Conservation (phyloP, 208 protist genomes). For the Wallacemonas collosoma region DNA sequence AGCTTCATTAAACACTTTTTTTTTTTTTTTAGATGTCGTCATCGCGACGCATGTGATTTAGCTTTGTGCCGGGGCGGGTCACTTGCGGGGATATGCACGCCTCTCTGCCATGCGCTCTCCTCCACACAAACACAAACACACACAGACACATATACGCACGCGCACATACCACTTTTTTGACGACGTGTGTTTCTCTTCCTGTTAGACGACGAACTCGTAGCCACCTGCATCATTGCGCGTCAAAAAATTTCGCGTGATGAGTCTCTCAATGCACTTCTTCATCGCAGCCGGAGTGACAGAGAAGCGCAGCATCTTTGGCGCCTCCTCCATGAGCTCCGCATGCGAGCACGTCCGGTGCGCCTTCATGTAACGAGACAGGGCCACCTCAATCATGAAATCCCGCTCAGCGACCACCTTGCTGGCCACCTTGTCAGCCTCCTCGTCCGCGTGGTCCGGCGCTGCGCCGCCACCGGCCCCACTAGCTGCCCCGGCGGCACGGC, state of each 20-base stretch:
- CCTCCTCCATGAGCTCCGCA: constrained; percentile 78
- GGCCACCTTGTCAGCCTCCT: constrained; percentile 61
- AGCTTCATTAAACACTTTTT: too few species aligned
- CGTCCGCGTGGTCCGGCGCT: constrained; percentile 70
- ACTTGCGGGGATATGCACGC: too few species aligned
- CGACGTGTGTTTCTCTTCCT: neutral
- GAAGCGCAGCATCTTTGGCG: constrained; percentile 87
- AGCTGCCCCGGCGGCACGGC: constrained; percentile 21
- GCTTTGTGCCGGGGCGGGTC: too few species aligned
- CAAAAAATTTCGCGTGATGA: constrained; percentile 96
- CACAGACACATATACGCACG: neutral
- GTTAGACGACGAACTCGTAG: constrained; percentile 93
- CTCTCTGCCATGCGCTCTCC: too few species aligned
- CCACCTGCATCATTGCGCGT: constrained; percentile 65
- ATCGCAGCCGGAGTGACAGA: constrained; percentile 73
- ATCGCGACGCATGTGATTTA: too few species aligned
- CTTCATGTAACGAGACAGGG: constrained; percentile 95
- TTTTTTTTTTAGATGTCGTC: too few species aligned
- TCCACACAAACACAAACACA: too few species aligned
- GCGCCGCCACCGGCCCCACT: constrained; percentile 34
- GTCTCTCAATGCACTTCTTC: constrained; percentile 93
- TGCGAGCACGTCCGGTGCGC: constrained; percentile 71
- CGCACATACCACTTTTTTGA: neutral
- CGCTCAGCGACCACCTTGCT: constrained; percentile 86
- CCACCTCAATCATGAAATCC: constrained; percentile 89